Conservation (phyloP, 148 eudicot species). For the Vaccinium vitisidaea region DNA sequence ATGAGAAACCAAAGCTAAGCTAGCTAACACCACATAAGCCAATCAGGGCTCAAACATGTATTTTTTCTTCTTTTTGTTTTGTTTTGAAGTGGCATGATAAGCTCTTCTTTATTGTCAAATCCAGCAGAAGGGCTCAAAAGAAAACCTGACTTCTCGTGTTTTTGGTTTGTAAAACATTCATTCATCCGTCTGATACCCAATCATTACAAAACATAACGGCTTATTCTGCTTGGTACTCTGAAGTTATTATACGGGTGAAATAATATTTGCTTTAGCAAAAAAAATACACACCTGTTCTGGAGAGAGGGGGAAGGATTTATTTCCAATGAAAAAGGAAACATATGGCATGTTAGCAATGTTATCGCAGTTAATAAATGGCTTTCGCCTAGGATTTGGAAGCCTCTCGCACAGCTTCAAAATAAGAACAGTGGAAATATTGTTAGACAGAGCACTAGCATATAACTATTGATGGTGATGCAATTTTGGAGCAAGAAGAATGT, state of each 20-base stretch:
- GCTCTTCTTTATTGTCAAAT: background rate
- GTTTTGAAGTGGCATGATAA: background rate
- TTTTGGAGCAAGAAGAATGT: background rate
- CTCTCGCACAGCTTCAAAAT: slow-evolving; percentile 39
- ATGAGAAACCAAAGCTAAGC: background rate
- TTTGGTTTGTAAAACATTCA: background rate
- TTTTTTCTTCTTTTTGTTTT: background rate
- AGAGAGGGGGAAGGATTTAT: slow-evolving; percentile 33
- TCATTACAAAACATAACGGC: background rate
- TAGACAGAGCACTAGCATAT: background rate
- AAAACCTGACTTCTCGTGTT: background rate
- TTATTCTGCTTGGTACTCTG: background rate
- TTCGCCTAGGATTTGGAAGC: slow-evolving; percentile 39
- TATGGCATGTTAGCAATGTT: slow-evolving; percentile 31
- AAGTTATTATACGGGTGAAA: background rate
- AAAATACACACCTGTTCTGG: slow-evolving; percentile 34
- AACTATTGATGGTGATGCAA: background rate
- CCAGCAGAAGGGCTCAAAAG: background rate
- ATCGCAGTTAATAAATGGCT: slow-evolving; percentile 35
- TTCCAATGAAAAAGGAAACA: slow-evolving; percentile 39
- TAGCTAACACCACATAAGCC: background rate
- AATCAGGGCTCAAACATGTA: background rate
- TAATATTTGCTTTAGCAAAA: no score
- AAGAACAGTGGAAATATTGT: background rate
- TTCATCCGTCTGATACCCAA: background rate